Evolutionary conservation across 2,329 filamentous ascomycete genomes (phyloP).

Genomic region (Coniochaeta sp.): DNA sequence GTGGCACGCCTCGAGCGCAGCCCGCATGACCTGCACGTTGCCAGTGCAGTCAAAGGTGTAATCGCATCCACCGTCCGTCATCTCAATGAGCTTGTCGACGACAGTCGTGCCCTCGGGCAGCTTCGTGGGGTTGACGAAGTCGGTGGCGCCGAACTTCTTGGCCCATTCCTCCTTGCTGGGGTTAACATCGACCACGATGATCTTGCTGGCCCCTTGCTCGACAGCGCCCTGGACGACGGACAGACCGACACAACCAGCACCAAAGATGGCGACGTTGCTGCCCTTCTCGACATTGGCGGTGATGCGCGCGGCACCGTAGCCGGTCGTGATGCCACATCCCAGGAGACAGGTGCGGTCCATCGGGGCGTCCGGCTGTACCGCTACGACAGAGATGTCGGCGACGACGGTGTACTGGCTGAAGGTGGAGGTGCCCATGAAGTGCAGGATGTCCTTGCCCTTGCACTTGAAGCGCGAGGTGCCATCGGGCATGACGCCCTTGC

Average conservation of each 20-base stretch:
- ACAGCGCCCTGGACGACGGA: constrained; percentile 93
- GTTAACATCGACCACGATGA: constrained; percentile 73
- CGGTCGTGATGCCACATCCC: constrained; percentile 96
- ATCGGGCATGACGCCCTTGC: constrained; percentile 93
- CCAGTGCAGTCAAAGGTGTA: constrained; percentile 99
- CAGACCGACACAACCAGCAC: constrained; percentile 90
- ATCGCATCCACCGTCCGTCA: constrained; percentile 97
- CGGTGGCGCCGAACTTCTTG: constrained; percentile 88
- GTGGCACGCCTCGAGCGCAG: constrained; percentile 94
- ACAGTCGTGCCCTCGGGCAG: constrained; percentile 66
- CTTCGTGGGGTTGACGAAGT: constrained; percentile 92
- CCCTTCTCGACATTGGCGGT: constrained; percentile 90
- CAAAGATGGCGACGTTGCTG: constrained; percentile 85
- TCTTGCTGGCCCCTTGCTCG: constrained; percentile 69
- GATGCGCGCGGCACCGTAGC: constrained; percentile 90
- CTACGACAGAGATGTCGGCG: constrained; percentile 95
- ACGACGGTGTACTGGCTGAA: constrained; percentile 99
- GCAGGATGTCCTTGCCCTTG: constrained; percentile 89
- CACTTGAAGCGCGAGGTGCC: constrained; percentile 90
- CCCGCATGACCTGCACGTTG: constrained; percentile 92
- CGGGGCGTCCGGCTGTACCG: constrained; percentile 80
- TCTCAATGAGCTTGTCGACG: constrained; percentile 87
- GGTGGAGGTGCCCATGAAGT: constrained; percentile 99
- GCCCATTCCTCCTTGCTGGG: constrained; percentile 86
- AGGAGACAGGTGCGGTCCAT: constrained; percentile 96